Conservation (phyloP, 148 eudicot genomes). For the Cornus florida region DNA sequence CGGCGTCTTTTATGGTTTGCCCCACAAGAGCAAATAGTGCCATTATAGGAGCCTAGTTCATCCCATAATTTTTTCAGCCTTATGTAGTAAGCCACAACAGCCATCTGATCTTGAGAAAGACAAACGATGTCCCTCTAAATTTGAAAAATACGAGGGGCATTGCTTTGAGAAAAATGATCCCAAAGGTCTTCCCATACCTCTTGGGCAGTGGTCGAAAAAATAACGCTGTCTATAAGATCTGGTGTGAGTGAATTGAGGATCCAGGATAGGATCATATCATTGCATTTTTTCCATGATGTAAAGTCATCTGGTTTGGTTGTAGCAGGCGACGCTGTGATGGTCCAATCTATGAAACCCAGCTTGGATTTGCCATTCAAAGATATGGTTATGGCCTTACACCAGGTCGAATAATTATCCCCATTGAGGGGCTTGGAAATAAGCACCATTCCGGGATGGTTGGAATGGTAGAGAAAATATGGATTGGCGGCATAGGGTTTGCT, state of each 20-base stretch:
- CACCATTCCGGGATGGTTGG: too few species aligned
- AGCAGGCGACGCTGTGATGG: background rate
- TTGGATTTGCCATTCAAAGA: too few species aligned
- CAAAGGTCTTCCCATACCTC: slow-evolving; percentile 1
- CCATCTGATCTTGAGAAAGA: background rate
- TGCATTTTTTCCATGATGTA: background rate
- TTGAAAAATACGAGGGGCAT: background rate
- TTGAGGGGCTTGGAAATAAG: too few species aligned
- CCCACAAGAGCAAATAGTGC: background rate
- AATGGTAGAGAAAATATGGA: too few species aligned
- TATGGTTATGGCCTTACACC: too few species aligned
- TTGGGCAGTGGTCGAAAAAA: background rate
- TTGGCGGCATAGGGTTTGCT: too few species aligned
- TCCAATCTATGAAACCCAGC: background rate
- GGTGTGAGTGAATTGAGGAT: background rate
- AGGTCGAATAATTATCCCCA: too few species aligned
- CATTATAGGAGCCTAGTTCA: background rate
- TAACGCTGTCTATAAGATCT: background rate
- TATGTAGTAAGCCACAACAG: background rate
- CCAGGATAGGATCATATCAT: too few species aligned
- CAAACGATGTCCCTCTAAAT: background rate
- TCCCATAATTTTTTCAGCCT: background rate
- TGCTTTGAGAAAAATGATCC: background rate
- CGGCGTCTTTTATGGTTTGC: background rate
- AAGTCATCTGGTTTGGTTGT: background rate